A percentile compares a stretch with the other conserved stretches of the same genome.
These are phyloP conservation scores for Naegleria lovaniensis DNA, from an alignment of 208 protist species.

Conservation along the genomic window DNA sequence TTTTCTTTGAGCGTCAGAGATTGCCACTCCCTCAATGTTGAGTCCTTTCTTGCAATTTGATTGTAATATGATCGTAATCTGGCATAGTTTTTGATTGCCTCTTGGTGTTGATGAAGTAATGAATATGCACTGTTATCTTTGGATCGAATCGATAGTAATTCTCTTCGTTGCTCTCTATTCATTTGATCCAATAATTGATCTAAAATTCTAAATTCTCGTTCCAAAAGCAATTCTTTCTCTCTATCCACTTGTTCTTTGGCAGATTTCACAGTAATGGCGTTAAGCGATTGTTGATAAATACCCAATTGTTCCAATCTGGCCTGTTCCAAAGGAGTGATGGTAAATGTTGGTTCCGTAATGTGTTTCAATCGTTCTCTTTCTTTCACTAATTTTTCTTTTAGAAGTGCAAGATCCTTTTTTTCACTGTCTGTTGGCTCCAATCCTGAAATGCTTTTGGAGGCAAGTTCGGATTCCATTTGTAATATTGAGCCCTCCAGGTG, in stretches of 20 bases:
- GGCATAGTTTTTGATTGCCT: neutral
- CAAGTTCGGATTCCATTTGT: neutral
- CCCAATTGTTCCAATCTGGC: neutral
- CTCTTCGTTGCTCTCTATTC: neutral
- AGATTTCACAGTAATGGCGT: neutral
- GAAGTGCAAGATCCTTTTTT: neutral
- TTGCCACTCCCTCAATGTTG: neutral
- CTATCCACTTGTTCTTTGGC: neutral
- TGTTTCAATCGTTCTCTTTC: neutral
- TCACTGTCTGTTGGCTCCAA: neutral
- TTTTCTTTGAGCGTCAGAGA: neutral
- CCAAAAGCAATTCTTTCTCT: neutral
- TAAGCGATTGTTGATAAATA: neutral
- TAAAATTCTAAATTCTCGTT: neutral
- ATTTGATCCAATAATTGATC: neutral
- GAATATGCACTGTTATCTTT: neutral
- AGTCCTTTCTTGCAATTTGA: neutral
- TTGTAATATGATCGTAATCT: neutral
- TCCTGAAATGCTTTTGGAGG: neutral
- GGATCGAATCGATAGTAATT: neutral
- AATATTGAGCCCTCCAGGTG: neutral
- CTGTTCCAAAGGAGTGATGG: neutral
- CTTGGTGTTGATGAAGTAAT: neutral
- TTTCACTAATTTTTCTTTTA: neutral
- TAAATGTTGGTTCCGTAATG: neutral